phyloP scores from a whole-genome alignment of 2,329 filamentous ascomycete species.

The Arthrobotrys sinensis region DNA sequence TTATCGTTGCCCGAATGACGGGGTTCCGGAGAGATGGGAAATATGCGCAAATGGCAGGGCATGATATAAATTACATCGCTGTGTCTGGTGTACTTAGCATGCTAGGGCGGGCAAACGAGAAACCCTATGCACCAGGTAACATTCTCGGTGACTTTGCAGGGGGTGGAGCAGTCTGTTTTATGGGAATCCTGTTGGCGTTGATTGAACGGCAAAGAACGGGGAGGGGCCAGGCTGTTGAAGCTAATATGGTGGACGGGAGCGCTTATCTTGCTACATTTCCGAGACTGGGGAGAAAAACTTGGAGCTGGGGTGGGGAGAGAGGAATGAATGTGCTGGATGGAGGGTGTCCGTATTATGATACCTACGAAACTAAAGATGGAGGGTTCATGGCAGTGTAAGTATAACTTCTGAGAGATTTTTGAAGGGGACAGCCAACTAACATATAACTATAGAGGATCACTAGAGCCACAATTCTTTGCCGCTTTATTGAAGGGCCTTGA shows the following conservation, averaged over 20 bases:
- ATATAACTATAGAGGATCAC: constrained; percentile 76
- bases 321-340: constrained; percentile 81
- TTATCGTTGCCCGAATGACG: constrained; percentile 89
- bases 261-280: constrained; percentile 85
- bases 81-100: constrained; percentile 84
- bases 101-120: constrained; percentile 73
- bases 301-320: constrained; percentile 75
- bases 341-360: constrained; percentile 89
- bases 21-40: constrained; percentile 90
- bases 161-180: constrained; percentile 84
- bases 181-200: constrained; percentile 86
- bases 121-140: constrained; percentile 85
- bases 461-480: constrained; percentile 89
- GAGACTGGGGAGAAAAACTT: constrained; percentile 76
- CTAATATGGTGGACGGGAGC: constrained; percentile 95
- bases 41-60: constrained; percentile 70
- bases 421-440: not conserved
- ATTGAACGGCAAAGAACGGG: constrained; percentile 77
- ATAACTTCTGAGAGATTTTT: not conserved
- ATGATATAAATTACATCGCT: constrained; percentile 85
- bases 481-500: constrained; percentile 78
- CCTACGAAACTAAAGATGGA: constrained; percentile 86
- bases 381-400: constrained; percentile 81
- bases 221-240: constrained; percentile 88
- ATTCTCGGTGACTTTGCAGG: constrained; percentile 92